These are phyloP conservation scores for Metschnikowia dekortorum DNA, from an alignment of 805 yeast species.

Conservation along the genomic window DNA sequence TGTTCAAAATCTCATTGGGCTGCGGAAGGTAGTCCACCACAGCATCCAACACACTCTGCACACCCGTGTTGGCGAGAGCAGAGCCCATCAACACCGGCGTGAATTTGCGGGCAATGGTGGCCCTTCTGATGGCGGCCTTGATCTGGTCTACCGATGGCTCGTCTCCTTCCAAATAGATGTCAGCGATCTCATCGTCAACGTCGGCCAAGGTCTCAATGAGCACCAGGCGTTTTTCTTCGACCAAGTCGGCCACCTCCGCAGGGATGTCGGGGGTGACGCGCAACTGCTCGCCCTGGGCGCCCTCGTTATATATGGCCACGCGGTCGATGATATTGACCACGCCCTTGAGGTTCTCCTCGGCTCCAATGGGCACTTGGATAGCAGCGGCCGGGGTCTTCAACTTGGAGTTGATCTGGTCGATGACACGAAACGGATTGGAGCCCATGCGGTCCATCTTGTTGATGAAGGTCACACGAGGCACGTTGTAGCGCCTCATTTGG, in stretches of 20 bases:
- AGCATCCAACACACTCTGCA: slow-evolving; percentile 93
- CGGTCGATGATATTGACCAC: slow-evolving; percentile 87
- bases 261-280: slow-evolving; percentile 64
- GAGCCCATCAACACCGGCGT: slow-evolving; percentile 99
- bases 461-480: slow-evolving; percentile 92
- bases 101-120: slow-evolving; percentile 92
- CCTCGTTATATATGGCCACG: slow-evolving; percentile 85
- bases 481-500: slow-evolving; percentile 97
- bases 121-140: slow-evolving; percentile 83
- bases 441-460: slow-evolving; percentile 99
- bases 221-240: slow-evolving; percentile 81
- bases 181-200: slow-evolving; percentile 97
- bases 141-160: slow-evolving; percentile 84
- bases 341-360: slow-evolving; percentile 81
- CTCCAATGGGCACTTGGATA: slow-evolving; percentile 95
- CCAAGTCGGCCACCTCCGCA: slow-evolving; percentile 70
- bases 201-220: slow-evolving; percentile 95
- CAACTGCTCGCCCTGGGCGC: slow-evolving; percentile 80
- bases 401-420: slow-evolving; percentile 84
- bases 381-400: slow-evolving; percentile 95
- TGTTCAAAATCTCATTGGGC: slow-evolving; percentile 89
- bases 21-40: slow-evolving; percentile 94
- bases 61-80: slow-evolving; percentile 93
- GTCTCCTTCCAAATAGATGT: slow-evolving; percentile 82
- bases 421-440: slow-evolving; percentile 92